Conservation (phyloP, 2,329 filamentous ascomycete genomes). For the Penicillium digitatum region DNA sequence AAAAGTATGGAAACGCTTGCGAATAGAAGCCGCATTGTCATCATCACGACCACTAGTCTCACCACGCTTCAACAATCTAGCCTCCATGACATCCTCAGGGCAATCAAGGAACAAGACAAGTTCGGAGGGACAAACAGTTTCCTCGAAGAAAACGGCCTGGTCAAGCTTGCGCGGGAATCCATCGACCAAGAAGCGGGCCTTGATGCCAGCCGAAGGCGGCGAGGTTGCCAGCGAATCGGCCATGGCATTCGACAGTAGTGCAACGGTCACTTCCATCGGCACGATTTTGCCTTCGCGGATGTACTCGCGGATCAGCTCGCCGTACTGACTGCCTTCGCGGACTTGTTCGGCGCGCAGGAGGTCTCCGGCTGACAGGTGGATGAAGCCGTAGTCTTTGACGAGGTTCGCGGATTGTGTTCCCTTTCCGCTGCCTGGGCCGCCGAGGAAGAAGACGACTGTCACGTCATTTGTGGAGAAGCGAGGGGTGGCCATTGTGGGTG, state of each 20-base stretch:
- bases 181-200: slow-evolving; percentile 70
- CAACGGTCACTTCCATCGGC: slow-evolving; percentile 97
- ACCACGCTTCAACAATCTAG: slow-evolving; percentile 77
- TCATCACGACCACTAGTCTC: slow-evolving; percentile 89
- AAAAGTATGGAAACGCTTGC: slow-evolving; percentile 93
- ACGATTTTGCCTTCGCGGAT: slow-evolving; percentile 95
- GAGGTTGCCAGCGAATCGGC: slow-evolving; percentile 57
- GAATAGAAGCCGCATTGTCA: slow-evolving; percentile 92
- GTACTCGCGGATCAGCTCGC: slow-evolving; percentile 84
- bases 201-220: slow-evolving; percentile 36
- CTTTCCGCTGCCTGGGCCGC: slow-evolving; percentile 92
- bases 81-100: slow-evolving; percentile 82
- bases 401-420: slow-evolving; percentile 92
- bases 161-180: slow-evolving; percentile 96
- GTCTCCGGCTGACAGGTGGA: slow-evolving; percentile 88
- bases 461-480: slow-evolving; percentile 75
- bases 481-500: slow-evolving; percentile 49
- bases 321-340: slow-evolving; percentile 79
- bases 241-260: slow-evolving; percentile 93
- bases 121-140: slow-evolving; percentile 74
- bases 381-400: slow-evolving; percentile 83
- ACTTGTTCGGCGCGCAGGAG: slow-evolving; percentile 90
- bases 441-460: slow-evolving; percentile 94
- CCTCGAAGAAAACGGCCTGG: slow-evolving; percentile 91
- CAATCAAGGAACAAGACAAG: slow-evolving; percentile 95